Base-by-base conservation (phyloP, 371 early-diverging fungal genomes). In the Circinella umbellata region DNA sequence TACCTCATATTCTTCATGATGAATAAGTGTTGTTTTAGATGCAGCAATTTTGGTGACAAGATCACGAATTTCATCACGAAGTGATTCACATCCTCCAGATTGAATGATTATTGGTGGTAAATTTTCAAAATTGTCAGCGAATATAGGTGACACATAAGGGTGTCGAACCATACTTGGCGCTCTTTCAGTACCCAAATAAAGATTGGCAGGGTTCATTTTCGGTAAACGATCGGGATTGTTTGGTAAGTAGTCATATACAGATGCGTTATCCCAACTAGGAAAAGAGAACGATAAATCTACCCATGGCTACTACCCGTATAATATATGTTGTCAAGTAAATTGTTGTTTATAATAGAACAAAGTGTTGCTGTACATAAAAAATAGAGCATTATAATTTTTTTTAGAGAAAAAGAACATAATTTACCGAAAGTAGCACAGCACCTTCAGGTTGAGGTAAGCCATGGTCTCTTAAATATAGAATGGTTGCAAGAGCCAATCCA, bases 41-140 rank as follows among this genome's bases (percentile, higher is more conserved):
- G 69, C 68, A 35, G 66, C 69, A 11, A 82, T 76, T 14, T 72
- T 70, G 3, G 38, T 39, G 10, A 73, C 71, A 36, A 82, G 39
- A 34, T 73, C 78, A 42, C 61, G 48, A 35, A 82, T 82, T 59
- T 91, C 91, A 71, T 90, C 89, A 37, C 89, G 78, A 35, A 89
- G 67, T 4, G 86, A 76, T 65, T 91, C 91, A 38, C 82, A 82
- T 20, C 80, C 81, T 14, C 90, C 91, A 35, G 79, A 79, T 73
- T 90, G 90, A 59, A 91, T 84, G 38, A 89, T 60, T 15, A 85
- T 78, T 8, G 89, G 89, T 4, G 87, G 87, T 20, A 89, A 61
- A 36, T 80, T 71, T 18, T 80, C 74, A 63, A 89, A 82, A 59
- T 64, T 73, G 38, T 84, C 80, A 17, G 80, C 78, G 71, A 75